Conservation (phyloP, 805 yeast species). For the Saccharomycopsis lassenensis region DNA sequence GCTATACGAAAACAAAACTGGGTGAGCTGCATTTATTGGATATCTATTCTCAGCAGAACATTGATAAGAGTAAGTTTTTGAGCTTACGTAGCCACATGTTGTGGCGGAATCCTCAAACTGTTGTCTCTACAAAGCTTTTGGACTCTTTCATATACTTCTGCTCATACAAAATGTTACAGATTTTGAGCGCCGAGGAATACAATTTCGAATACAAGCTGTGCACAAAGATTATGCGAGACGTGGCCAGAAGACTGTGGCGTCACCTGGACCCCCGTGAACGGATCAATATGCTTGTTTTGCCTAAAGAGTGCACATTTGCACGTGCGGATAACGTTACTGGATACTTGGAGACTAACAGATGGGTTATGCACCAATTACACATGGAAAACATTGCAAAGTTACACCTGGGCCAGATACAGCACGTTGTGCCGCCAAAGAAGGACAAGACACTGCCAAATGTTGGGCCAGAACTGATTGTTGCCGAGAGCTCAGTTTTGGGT, state of each 20-base stretch:
- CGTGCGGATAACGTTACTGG: constrained; percentile 72
- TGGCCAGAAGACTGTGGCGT: constrained; percentile 88
- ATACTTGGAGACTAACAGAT: constrained; percentile 83
- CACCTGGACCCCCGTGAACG: constrained; percentile 50
- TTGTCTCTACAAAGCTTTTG: constrained; percentile 65
- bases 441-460: constrained; percentile 58
- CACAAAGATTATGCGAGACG: constrained; percentile 65
- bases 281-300: constrained; percentile 61
- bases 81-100: constrained; percentile 75
- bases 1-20: constrained; percentile 42
- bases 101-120: constrained; percentile 77
- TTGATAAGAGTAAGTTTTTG: constrained; percentile 60
- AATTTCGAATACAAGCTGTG: constrained; percentile 34
- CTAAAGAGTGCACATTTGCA: constrained; percentile 57
- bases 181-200: constrained; percentile 30
- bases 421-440: constrained; percentile 24
- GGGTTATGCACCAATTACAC: constrained; percentile 41
- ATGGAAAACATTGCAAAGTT: constrained; percentile 8
- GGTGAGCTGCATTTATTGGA: constrained; percentile 45
- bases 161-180: constrained; percentile 38
- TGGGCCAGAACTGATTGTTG: constrained; percentile 81
- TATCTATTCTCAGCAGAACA: constrained; percentile 54
- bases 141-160: constrained; percentile 67
- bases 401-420: constrained; percentile 2
- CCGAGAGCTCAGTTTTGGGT: constrained; percentile 53